Evolutionary conservation across 805 yeast genomes (phyloP).

Genomic region (Saturnispora gosingensis): DNA sequence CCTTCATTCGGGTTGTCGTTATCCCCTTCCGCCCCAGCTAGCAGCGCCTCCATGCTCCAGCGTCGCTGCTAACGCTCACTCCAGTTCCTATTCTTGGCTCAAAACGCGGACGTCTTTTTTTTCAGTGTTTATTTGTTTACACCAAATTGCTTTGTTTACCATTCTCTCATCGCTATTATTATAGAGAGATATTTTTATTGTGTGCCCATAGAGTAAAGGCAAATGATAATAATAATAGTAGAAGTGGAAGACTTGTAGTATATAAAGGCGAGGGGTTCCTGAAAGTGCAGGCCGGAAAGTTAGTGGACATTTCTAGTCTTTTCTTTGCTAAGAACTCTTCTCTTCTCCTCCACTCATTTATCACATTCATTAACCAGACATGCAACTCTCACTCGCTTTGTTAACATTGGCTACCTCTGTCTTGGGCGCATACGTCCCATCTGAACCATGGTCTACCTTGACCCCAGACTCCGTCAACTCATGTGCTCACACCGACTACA

Average conservation of each 20-base stretch:
- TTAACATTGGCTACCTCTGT: constrained; percentile 42
- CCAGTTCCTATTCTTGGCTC: background rate
- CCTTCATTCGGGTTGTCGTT: too few relatives aligned
- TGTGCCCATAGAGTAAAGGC: background rate
- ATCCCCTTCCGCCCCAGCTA: too few relatives aligned
- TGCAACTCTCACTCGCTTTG: constrained; percentile 12
- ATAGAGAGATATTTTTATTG: background rate
- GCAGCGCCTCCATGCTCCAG: too few relatives aligned
- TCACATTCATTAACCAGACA: background rate
- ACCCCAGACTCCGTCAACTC: constrained; percentile 47
- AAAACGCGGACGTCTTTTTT: background rate
- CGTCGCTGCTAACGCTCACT: too few relatives aligned
- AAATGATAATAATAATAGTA: background rate
- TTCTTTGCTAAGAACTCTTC: background rate
- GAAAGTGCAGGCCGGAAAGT: background rate
- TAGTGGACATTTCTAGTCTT: background rate
- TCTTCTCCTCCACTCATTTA: background rate
- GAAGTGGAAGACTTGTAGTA: background rate
- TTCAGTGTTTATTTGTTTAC: background rate
- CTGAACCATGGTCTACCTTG: constrained; percentile 63
- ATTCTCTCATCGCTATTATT: background rate
- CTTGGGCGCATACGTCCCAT: constrained; percentile 53
- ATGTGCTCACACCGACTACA: constrained; percentile 45
- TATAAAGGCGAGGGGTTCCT: background rate
- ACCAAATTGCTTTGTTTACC: background rate